phyloP scores from a whole-genome alignment of 139 green algal genomes.

The Axilococcus clingmanii region DNA sequence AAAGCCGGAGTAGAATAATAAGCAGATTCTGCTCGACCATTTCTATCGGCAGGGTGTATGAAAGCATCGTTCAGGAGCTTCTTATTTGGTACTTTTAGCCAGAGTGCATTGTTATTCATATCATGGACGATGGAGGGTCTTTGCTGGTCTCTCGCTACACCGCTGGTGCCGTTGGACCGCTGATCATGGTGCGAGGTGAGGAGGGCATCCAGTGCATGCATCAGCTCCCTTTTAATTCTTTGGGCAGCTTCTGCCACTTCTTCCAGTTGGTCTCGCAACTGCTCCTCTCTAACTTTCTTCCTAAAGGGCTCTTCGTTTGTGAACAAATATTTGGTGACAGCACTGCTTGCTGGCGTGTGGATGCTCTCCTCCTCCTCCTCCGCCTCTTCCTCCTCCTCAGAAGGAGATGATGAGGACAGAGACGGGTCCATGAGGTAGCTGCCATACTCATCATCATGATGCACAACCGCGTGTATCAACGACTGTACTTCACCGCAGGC shows the following conservation, averaged over 20 bases:
- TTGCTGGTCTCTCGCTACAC: neutral
- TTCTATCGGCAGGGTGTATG: constrained; percentile 32
- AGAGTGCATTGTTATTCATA: constrained; percentile 36
- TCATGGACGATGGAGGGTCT: neutral
- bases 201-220: too few species aligned
- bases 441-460: constrained; percentile 8
- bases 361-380: too few species aligned
- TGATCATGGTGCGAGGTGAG: too few species aligned
- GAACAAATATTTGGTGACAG: neutral
- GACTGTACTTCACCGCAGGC: neutral
- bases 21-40: constrained; percentile 23
- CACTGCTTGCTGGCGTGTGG: neutral
- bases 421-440: too few species aligned
- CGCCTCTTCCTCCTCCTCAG: too few species aligned
- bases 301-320: too few species aligned
- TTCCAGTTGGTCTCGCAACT: constrained; percentile 6
- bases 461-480: constrained; percentile 12
- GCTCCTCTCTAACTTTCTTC: constrained; percentile 16
- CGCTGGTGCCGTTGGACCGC: too few species aligned
- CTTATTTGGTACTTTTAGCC: constrained; percentile 20
- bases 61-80: constrained; percentile 4
- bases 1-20: constrained; percentile 20
- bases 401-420: too few species aligned
- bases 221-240: too few species aligned
- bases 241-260: constrained; percentile 7